A percentile compares a stretch with the other conserved stretches of the same genome.
phyloP scores from a whole-genome alignment of 352 stramenopile species.

The Phytophthora palmivora region DNA sequence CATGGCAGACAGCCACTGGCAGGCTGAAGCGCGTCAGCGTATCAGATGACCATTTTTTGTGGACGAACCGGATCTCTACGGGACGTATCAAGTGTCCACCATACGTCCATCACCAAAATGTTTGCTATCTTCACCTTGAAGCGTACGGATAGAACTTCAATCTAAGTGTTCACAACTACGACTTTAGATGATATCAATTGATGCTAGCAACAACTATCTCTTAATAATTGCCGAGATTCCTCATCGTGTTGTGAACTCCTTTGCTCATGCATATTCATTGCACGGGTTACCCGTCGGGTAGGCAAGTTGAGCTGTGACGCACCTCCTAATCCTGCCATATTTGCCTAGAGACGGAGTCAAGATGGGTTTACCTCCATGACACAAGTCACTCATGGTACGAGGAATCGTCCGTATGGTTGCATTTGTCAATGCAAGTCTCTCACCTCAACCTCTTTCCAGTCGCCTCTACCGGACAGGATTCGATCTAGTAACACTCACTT shows the following conservation, averaged over 20 bases:
- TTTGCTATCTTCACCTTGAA: neutral
- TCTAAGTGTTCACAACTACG: no score
- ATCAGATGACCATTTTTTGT: constrained; percentile 1
- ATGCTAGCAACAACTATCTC: neutral
- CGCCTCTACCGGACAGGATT: neutral
- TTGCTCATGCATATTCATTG: neutral
- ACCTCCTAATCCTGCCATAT: neutral
- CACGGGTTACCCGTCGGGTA: neutral
- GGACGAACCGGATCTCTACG: constrained; percentile 1
- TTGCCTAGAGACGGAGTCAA: constrained; percentile 6
- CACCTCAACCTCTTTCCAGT: neutral
- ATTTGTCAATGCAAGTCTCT: constrained; percentile 1
- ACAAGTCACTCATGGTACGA: neutral
- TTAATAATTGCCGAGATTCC: neutral
- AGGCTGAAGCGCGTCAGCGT: neutral
- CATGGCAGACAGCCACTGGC: neutral
- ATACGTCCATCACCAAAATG: constrained; percentile 2
- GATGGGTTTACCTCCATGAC: neutral
- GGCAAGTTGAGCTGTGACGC: neutral
- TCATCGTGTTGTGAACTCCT: neutral
- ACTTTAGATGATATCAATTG: no score
- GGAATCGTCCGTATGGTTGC: neutral
- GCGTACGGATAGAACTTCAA: no score
- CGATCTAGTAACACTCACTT: constrained; percentile 3
- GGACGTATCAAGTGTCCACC: neutral